Conservation (phyloP, 305 asterid genomes). For the Striga hermonthica region DNA sequence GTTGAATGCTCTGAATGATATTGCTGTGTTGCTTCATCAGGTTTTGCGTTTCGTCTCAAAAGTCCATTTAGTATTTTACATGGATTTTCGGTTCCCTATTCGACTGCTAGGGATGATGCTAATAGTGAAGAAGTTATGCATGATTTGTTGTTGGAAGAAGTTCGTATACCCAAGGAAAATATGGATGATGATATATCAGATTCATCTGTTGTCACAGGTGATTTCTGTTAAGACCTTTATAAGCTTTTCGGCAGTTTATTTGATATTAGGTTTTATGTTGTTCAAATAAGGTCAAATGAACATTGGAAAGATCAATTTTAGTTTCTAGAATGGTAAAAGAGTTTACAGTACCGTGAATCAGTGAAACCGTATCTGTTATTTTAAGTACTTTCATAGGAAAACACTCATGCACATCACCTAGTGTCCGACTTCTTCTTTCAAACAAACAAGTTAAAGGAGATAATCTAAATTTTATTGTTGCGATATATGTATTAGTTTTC, state of each 20-base stretch:
- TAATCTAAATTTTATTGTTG: too few species aligned
- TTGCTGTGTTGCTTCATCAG: slow-evolving; percentile 37
- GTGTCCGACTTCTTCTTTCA: too few species aligned
- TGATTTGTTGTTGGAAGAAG: slow-evolving; percentile 37
- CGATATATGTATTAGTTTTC: neutral
- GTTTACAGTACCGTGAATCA: neutral
- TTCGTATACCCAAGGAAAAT: slow-evolving; percentile 37
- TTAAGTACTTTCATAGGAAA: neutral
- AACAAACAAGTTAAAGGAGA: too few species aligned
- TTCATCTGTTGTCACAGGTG: slow-evolving; percentile 45
- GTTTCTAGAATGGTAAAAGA: slow-evolving; percentile 4
- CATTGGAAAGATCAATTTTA: slow-evolving; percentile 5
- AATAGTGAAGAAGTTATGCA: slow-evolving; percentile 35
- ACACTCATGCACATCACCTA: neutral
- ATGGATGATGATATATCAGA: slow-evolving; percentile 31
- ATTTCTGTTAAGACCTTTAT: slow-evolving; percentile 19
- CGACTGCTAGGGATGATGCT: slow-evolving; percentile 31
- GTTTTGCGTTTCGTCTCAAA: slow-evolving; percentile 40
- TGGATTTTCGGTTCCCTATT: slow-evolving; percentile 35
- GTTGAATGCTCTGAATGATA: slow-evolving; percentile 9
- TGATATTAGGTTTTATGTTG: neutral
- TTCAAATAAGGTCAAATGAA: slow-evolving; percentile 22
- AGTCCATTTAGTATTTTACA: slow-evolving; percentile 37
- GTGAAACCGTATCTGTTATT: slow-evolving; percentile 16
- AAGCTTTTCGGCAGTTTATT: slow-evolving; percentile 13